Base-by-base conservation (phyloP, 768 basidiomycete species). In the Fomitopsis serialis region DNA sequence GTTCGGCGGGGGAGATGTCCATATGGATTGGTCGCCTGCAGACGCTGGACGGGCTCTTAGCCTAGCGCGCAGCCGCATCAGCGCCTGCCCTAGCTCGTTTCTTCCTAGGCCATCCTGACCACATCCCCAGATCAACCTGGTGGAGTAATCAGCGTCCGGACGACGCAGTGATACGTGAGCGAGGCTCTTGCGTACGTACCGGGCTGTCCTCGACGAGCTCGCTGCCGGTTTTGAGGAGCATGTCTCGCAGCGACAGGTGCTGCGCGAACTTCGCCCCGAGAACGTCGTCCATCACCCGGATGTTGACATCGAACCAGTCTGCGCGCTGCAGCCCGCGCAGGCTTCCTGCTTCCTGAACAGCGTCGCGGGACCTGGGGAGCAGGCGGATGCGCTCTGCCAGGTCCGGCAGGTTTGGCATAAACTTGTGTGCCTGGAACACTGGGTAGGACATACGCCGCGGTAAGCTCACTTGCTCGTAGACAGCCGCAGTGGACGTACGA, bases 251-350 rank as follows among this genome's bases (percentile, higher is more conserved):
- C 32, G 77, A 70, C 0, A 78, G 70, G 62, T 92, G 86, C 69
- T 91, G 90, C 46, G 69, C 76, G 60, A 92, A 85, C 64, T 92
- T 92, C 56, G 74, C 60, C 54, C 75, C 75, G 46, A 89, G 60
- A 32, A 85, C 86, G 6, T 84, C 78, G 40, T 85, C 80, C 81
- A 89, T 42, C 13, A 48, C 29, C 5, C 13, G 11, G 19, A 48
- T 48, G 42, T 58, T 55, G 10, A 55, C 51, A n/a, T 55, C 51
- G 42, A 47, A 51, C 55, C 55, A 54, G 42, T 57, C 52, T 23
- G 22, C 24, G 11, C 55, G 42, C 35, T 42, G 45, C 5, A 48
- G 29, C 17, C 42, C 22, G 12, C 45, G 42, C 7, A 58, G 49
- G 3, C 55, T 27, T 13, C 40, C 29, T 1, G 58, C 58, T 35